Percentiles rank a stretch among this genome's conserved stretches.
These are phyloP conservation scores for Boletellus sp. DNA, from an alignment of 768 basidiomycete species.

Conservation along the genomic window DNA sequence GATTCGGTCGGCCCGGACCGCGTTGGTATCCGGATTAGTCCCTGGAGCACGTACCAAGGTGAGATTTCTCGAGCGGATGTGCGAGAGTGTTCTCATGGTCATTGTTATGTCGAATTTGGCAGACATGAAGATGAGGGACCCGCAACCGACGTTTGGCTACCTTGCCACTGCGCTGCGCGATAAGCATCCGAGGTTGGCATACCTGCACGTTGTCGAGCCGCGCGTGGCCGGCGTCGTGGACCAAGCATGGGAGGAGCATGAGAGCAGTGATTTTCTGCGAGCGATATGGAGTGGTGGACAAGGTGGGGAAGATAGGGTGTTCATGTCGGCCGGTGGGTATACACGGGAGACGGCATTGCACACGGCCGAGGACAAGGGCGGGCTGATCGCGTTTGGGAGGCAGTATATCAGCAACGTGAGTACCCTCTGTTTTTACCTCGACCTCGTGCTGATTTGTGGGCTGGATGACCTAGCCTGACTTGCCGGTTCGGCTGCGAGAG, in stretches of 20 bases:
- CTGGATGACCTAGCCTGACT: constrained; percentile 20
- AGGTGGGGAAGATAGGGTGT: constrained; percentile 8
- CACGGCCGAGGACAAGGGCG: constrained; percentile 26
- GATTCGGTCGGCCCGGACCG: constrained; percentile 42
- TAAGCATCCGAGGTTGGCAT: constrained; percentile 36
- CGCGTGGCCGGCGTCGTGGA: background rate
- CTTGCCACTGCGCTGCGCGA: constrained; percentile 26
- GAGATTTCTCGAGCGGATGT: background rate
- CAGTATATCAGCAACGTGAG: background rate
- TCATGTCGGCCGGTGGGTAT: constrained; percentile 44
- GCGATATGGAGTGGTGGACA: constrained; percentile 20
- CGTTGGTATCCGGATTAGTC: constrained; percentile 42
- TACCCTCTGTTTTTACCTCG: too few species aligned
- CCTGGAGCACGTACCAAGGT: constrained; percentile 37
- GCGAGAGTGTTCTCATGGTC: background rate
- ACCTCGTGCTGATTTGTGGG: background rate
- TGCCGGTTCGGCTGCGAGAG: constrained; percentile 20
- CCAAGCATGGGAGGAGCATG: too few species aligned
- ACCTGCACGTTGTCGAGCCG: constrained; percentile 40
- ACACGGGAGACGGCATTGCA: constrained; percentile 37
- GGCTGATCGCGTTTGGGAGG: constrained; percentile 26
- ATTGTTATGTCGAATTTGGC: background rate
- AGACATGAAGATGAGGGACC: constrained; percentile 30
- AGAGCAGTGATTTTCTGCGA: constrained; percentile 25
- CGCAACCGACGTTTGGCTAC: constrained; percentile 31